Conservation (phyloP, 495 filamentous ascomycete species). For the Cairneyella variabilis region DNA sequence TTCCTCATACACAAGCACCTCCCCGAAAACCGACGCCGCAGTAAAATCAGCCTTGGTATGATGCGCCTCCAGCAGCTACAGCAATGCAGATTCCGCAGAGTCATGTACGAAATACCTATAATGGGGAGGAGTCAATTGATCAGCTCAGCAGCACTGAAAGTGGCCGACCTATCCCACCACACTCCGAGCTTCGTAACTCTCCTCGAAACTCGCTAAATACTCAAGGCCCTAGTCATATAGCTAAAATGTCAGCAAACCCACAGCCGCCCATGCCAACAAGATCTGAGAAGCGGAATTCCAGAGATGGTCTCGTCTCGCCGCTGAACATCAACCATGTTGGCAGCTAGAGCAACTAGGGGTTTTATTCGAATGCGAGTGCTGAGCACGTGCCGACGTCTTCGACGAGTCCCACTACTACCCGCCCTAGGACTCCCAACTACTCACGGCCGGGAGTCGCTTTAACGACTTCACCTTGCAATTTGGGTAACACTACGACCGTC, state of each 20-base stretch:
- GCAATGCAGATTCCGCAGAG: too few species aligned
- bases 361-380: neutral
- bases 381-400: neutral
- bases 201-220: neutral
- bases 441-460: neutral
- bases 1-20: neutral
- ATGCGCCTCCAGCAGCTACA: neutral
- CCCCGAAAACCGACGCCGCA: constrained; percentile 6
- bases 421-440: constrained; percentile 6
- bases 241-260: neutral
- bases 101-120: too few species aligned
- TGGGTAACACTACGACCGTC: neutral
- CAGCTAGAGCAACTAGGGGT: neutral
- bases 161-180: constrained; percentile 9
- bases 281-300: constrained; percentile 13
- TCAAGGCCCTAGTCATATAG: neutral
- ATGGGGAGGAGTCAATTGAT: too few species aligned
- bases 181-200: constrained; percentile 6
- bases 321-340: constrained; percentile 6
- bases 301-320: constrained; percentile 4
- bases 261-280: neutral
- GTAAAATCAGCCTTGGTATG: neutral
- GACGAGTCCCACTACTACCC: neutral
- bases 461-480: neutral
- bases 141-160: constrained; percentile 2